Percentiles rank a stretch among this genome's conserved stretches.
phyloP scores from a whole-genome alignment of 129 eudicot genomes.

The Kitagawia praeruptora region DNA sequence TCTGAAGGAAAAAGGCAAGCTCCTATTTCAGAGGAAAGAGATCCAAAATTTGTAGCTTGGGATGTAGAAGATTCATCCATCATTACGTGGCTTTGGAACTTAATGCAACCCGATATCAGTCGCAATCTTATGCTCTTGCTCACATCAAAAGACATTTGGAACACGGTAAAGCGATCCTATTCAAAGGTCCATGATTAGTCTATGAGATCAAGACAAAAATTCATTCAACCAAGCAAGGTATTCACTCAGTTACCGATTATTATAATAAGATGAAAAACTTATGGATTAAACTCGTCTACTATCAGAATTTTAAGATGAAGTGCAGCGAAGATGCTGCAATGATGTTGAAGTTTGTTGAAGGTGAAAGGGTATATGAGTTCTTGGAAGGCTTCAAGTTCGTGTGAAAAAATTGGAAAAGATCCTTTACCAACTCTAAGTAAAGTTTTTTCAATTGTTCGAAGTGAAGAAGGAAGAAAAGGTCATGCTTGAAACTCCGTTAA shows the following conservation, averaged over 20 bases:
- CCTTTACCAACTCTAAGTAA: background rate
- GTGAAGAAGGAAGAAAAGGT: too few relatives aligned
- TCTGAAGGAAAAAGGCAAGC: constrained; percentile 8
- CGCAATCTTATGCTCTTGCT: constrained; percentile 2
- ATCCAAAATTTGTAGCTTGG: constrained; percentile 2
- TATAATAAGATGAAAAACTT: background rate
- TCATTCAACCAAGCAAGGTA: background rate
- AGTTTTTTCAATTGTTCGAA: too few relatives aligned
- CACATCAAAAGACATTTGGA: constrained; percentile 10
- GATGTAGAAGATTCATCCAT: constrained; percentile 14
- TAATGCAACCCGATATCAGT: constrained; percentile 9
- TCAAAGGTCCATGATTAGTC: constrained; percentile 4
- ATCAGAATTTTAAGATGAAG: too few relatives aligned
- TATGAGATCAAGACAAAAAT: background rate
- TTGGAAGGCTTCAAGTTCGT: too few relatives aligned
- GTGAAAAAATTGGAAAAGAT: too few relatives aligned
- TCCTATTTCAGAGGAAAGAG: background rate
- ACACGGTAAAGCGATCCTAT: background rate
- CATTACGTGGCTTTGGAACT: constrained; percentile 14
- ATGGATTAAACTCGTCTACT: background rate
- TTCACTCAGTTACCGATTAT: background rate
- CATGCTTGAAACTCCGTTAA: too few relatives aligned
- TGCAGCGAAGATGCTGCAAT: too few relatives aligned
- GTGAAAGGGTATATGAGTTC: too few relatives aligned
- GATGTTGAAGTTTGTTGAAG: too few relatives aligned